These are phyloP conservation scores for Vanrija sp. DNA, from an alignment of 1,284 basidiomycete species.

Conservation along the genomic window DNA sequence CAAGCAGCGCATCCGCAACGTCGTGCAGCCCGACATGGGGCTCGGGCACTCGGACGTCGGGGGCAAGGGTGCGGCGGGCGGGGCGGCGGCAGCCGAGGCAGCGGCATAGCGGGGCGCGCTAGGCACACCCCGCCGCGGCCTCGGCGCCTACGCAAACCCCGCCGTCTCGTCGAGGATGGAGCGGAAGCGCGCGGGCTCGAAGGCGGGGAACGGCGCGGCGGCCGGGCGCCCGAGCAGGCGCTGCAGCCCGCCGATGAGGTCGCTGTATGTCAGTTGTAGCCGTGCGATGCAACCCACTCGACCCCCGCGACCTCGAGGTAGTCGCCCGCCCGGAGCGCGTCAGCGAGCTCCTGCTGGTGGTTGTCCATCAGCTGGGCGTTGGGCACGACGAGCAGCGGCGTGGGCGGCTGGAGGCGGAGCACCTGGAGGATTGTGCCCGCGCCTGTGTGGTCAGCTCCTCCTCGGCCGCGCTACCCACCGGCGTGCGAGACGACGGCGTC, in stretches of 20 bases:
- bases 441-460: slow-evolving; percentile 54
- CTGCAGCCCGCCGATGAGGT: background rate
- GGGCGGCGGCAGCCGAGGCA: background rate
- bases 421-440: slow-evolving; percentile 92
- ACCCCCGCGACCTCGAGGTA: slow-evolving; percentile 61
- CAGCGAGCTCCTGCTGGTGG: slow-evolving; percentile 86
- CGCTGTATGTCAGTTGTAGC: background rate
- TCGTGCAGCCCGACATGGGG: slow-evolving; percentile 68
- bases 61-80: background rate
- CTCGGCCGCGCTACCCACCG: slow-evolving; percentile 57
- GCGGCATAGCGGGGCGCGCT: no score
- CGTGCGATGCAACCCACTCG: slow-evolving; percentile 23
- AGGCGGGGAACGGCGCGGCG: slow-evolving; percentile 17
- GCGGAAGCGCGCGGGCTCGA: slow-evolving; percentile 11
- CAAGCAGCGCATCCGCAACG: slow-evolving; percentile 82
- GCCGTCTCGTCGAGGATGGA: slow-evolving; percentile 14
- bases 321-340: slow-evolving; percentile 60
- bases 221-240: slow-evolving; percentile 1
- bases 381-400: slow-evolving; percentile 79
- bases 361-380: slow-evolving; percentile 86
- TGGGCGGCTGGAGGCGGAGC: slow-evolving; percentile 59
- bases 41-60: slow-evolving; percentile 73
- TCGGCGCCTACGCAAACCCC: slow-evolving; percentile 6
- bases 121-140: no score
- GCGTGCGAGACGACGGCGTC: slow-evolving; percentile 88